Evolutionary conservation across 176 grass and related monocot species (phyloP), one percentile per base, ranked within the genome.

Genomic region (Miscanthus lutarioriparius): DNA sequence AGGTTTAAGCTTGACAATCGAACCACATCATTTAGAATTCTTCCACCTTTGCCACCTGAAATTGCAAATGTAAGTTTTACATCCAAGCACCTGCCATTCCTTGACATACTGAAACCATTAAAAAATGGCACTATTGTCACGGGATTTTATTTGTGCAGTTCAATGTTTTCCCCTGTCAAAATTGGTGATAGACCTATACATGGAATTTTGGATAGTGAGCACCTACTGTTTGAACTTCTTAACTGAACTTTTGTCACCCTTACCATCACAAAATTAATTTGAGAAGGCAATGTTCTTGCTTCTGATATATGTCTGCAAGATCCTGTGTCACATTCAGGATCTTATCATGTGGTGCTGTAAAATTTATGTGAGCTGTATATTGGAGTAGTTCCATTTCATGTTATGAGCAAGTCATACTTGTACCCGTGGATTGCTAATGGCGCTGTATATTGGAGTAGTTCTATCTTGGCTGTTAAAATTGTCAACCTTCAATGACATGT

Each of bases 1-100:
- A 88, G 87, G 79, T 94, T 92, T 87, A 99, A 89, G 90, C 85
- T 92, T 68, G 96, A 99, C 82, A 96, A 96, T 49, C 89, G 83
- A 22, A 85, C 96, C 7, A 91, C 94, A 40, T 90, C 93, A 80
- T 99, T 99, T 82, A 88, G 90, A 75, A 86, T 96, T 76, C 93
- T 99, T 87, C 90, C 95, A 91, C 89, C 96, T 74, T 93, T 99
- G 56, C 93, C 91, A 20, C 73, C 86, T 74, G 91, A 91, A 80
- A 88, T 94, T 76, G 82, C 96, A 80, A 87, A 96, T 83, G 96
- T 96, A 89, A 88, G 86, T 92, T 25, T 71, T n/a, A 58, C 36
- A 70, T 68, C 54, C 37, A 77, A 75, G 35, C 64, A 83, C 68
- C 22, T 84, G 70, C 32, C 74, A 23, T 86, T 58, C 10, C 56